Evolutionary conservation across 345 rosid genomes (phyloP).

Genomic region (Gossypium bickii): DNA sequence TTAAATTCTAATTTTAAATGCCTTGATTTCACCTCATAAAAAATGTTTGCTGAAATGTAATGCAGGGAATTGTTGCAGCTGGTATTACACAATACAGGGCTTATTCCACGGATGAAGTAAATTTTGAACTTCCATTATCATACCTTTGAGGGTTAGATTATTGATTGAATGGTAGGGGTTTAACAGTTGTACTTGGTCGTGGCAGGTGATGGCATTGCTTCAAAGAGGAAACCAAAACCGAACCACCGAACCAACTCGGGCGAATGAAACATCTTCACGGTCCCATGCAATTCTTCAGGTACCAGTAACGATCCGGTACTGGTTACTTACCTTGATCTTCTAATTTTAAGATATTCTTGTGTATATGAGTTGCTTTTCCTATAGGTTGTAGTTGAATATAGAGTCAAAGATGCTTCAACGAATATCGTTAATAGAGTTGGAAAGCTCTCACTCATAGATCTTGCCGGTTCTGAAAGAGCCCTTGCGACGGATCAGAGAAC

Average conservation of each 20-base stretch:
- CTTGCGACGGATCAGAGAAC: constrained; percentile 91
- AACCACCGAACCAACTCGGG: constrained; percentile 93
- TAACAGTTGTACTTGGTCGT: constrained; percentile 19
- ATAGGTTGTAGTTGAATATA: constrained; percentile 81
- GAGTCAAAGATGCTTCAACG: constrained; percentile 62
- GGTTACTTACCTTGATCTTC: background rate
- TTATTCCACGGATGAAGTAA: constrained; percentile 90
- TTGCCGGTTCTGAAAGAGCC: constrained; percentile 99
- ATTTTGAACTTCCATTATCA: constrained; percentile 1
- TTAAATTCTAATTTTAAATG: background rate
- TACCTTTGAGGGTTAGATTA: background rate
- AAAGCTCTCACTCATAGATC: constrained; percentile 89
- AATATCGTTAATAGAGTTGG: constrained; percentile 59
- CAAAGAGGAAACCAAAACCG: constrained; percentile 90
- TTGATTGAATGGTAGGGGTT: constrained; percentile 11
- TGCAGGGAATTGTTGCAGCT: constrained; percentile 85
- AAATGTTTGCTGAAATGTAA: constrained; percentile 14
- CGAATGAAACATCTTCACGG: constrained; percentile 90
- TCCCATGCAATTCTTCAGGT: constrained; percentile 98
- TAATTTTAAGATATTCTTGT: background rate
- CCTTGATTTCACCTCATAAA: background rate
- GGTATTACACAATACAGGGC: constrained; percentile 95
- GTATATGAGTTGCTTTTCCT: background rate
- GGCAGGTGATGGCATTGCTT: constrained; percentile 87
- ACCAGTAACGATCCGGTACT: background rate